These are phyloP conservation scores for Balamuthia mandrillaris DNA, from an alignment of 208 protist genomes.

Conservation along the genomic window DNA sequence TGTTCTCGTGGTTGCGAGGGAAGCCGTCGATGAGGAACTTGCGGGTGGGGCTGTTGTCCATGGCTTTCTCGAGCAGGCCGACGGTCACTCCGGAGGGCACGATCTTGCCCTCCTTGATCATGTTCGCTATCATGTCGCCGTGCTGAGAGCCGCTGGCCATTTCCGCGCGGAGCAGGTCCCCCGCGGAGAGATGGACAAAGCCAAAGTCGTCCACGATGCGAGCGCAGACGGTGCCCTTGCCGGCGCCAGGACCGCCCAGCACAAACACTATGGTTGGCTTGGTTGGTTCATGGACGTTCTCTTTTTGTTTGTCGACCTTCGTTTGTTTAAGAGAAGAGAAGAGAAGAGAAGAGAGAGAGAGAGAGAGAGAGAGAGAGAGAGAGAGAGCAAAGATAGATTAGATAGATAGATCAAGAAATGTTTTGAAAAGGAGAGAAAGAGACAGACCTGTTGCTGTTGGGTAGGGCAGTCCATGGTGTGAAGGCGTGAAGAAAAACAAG, in stretches of 20 bases:
- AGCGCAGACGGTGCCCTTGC: constrained; percentile 87
- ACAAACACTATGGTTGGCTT: constrained; percentile 56
- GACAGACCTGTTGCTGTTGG: too few relatives aligned
- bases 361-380: too few relatives aligned
- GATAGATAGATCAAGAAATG: too few relatives aligned
- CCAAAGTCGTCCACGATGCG: constrained; percentile 75
- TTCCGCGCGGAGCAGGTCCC: constrained; percentile 85
- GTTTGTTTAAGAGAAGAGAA: too few relatives aligned
- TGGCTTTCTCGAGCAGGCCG: constrained; percentile 58
- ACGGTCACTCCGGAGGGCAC: constrained; percentile 66
- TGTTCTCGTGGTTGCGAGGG: constrained; percentile 66
- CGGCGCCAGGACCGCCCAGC: constrained; percentile 83
- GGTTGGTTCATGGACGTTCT: too few relatives aligned
- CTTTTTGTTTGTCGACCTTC: too few relatives aligned
- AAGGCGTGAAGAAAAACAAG: too few relatives aligned
- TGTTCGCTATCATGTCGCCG: constrained; percentile 54
- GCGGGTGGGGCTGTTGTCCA: background rate
- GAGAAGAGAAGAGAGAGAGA: too few relatives aligned
- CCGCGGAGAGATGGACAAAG: constrained; percentile 81
- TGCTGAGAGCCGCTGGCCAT: constrained; percentile 56
- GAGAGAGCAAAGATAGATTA: too few relatives aligned
- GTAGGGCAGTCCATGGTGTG: too few relatives aligned
- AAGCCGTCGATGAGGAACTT: constrained; percentile 72
- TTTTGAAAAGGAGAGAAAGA: too few relatives aligned
- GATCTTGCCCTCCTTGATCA: constrained; percentile 62